Evolutionary conservation across 441 rosid genomes (phyloP).

Genomic region (Adansonia rubrostipa): DNA sequence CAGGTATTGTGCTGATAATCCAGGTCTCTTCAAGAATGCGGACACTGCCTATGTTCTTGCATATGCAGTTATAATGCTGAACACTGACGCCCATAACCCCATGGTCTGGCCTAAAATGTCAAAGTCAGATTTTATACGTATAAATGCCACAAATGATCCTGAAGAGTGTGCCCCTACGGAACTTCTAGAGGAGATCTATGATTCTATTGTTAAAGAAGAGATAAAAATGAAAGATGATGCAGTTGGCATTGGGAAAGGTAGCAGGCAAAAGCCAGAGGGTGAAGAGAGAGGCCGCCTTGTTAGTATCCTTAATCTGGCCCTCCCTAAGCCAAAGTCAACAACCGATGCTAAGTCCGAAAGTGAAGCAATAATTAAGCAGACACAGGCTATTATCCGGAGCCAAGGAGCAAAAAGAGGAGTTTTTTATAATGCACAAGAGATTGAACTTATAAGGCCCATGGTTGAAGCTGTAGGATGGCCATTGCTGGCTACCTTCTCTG

Average conservation of each 20-base stretch:
- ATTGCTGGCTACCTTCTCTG: constrained; percentile 95
- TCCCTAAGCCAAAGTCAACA: constrained; percentile 75
- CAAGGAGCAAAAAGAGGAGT: constrained; percentile 91
- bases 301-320: constrained; percentile 88
- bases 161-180: constrained; percentile 88
- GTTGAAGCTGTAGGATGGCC: constrained; percentile 99
- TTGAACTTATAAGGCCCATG: constrained; percentile 93
- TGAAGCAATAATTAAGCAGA: constrained; percentile 89
- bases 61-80: constrained; percentile 97
- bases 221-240: constrained; percentile 91
- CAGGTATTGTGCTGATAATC: constrained; percentile 98
- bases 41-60: constrained; percentile 99
- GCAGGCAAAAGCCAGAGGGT: constrained; percentile 76
- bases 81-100: constrained; percentile 95
- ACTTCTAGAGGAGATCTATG: constrained; percentile 91
- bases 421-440: constrained; percentile 76
- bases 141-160: constrained; percentile 79
- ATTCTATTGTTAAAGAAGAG: constrained; percentile 95
- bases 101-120: constrained; percentile 99
- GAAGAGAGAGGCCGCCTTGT: constrained; percentile 94
- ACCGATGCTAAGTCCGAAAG: constrained; percentile 83
- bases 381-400: constrained; percentile 89
- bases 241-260: constrained; percentile 56
- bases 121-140: constrained; percentile 85
- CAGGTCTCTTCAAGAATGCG: constrained; percentile 89